Base-by-base conservation (phyloP, 352 stramenopile genomes). In the Phytophthora hibernalis region DNA sequence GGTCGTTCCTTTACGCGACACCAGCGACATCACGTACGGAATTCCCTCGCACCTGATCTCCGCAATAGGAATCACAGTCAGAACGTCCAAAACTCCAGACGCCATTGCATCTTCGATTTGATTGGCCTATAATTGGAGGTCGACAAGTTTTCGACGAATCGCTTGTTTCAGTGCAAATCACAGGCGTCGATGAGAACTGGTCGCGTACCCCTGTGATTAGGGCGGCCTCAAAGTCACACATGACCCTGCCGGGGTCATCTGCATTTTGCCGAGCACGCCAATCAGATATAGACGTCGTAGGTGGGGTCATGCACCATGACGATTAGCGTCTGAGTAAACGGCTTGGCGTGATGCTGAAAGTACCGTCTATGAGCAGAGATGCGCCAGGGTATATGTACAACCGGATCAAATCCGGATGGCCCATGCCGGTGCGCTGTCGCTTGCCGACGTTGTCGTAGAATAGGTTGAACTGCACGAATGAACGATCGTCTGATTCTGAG, bases 141-240 rank as follows among this genome's bases (percentile, higher is more conserved):
- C 31, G n/a, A 61, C 28, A 42, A 54, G 26, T 45, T 61, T 53
- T 53, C 15, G 16, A 16, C 30, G 42, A 52, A 61, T 47, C 38
- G 18, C 13, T 54, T 40, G 12, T 61, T 53, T 18, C 54, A 61
- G 21, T 61, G 30, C 43, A 28, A 53, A 61, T 54, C 54, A 45
- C n/a, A 47, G 26, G 3, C 11, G 20, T 38, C 2, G 1, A 3
- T 0, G 11, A 16, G 7, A 63, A 55, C 15, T 49, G 55, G 15
- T 30, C 33, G 2, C 18, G 31, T 2, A 55, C 30, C 11, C 24
- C 30, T 12, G 55, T 63, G 6, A 55, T 55, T 0, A 40, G 24
- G 2, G 33, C 22, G 1, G 22, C 21, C 35, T 63, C 45, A 12
- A 63, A 63, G 31, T 38, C 55, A n/a, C 21, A 31, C 1, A 33